These are phyloP conservation scores for Oenanthe sinensis DNA, from an alignment of 129 eudicot species.

Conservation along the genomic window DNA sequence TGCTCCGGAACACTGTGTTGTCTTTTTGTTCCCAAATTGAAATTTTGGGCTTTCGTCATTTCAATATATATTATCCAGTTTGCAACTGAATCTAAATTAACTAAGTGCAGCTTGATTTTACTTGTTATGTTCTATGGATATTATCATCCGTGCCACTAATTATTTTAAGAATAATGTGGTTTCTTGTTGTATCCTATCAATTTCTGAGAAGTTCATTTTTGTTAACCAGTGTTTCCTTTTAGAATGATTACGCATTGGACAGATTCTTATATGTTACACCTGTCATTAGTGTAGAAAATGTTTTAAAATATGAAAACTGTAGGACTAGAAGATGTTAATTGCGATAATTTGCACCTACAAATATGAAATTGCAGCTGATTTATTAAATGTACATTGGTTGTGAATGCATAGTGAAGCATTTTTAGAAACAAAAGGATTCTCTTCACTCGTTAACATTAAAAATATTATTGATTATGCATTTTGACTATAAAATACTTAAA, in stretches of 20 bases:
- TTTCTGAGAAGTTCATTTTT: neutral
- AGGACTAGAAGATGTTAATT: neutral
- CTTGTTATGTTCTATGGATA: neutral
- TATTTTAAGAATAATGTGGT: neutral
- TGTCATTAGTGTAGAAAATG: neutral
- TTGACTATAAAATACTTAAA: neutral
- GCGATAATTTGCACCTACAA: neutral
- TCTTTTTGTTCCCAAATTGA: neutral
- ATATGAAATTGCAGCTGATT: neutral
- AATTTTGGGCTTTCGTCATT: neutral
- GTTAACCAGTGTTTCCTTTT: neutral
- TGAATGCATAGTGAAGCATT: neutral
- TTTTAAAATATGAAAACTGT: neutral
- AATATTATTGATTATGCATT: neutral
- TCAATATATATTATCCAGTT: neutral
- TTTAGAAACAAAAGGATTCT: neutral
- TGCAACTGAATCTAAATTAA: neutral
- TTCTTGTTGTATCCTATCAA: neutral
- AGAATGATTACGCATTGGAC: too few species aligned
- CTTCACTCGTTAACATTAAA: neutral
- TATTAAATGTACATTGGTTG: neutral
- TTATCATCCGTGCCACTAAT: neutral
- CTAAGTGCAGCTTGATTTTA: neutral
- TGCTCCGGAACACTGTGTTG: too few species aligned
- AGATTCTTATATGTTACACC: neutral